These are phyloP conservation scores for Ascomycota sp. DNA, from an alignment of 2,329 filamentous ascomycete species.

Conservation along the genomic window DNA sequence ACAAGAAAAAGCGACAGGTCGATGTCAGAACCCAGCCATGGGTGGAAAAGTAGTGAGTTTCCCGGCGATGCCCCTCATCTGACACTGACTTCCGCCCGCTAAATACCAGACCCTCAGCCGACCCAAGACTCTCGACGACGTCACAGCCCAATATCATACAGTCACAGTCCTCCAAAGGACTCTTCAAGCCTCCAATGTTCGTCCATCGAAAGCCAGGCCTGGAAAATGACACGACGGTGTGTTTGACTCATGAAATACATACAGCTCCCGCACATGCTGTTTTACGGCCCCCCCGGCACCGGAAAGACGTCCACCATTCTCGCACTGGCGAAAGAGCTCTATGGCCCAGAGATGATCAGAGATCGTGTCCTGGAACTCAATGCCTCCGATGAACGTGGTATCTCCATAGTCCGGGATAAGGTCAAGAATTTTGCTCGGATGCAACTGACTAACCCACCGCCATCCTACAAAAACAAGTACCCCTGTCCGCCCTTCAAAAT, in stretches of 20 bases:
- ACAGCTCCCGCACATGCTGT: conserved; percentile 92
- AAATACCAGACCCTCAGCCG: conserved; percentile 33
- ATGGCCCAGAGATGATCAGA: conserved; percentile 83
- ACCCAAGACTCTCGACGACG: conserved; percentile 82
- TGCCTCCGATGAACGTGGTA: conserved; percentile 95
- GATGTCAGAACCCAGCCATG: conserved; percentile 60
- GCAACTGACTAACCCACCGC: conserved; percentile 68
- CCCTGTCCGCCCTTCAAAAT: conserved; percentile 98
- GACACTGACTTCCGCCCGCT: conserved; percentile 8
- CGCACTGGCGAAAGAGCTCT: conserved; percentile 90
- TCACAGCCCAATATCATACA: conserved; percentile 94
- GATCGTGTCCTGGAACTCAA: conserved; percentile 96
- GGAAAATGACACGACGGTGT: no score
- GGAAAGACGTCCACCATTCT: conserved; percentile 97
- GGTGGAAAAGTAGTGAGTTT: conserved; percentile 90
- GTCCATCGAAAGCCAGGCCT: no score
- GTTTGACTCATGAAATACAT: no score
- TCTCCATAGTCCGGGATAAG: conserved; percentile 90
- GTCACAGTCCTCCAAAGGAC: conserved; percentile 82
- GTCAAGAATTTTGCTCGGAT: conserved; percentile 96
- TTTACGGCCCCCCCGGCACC: conserved; percentile 92
- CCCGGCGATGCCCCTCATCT: background rate
- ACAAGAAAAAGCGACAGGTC: conserved; percentile 42
- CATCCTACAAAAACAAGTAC: conserved; percentile 49
- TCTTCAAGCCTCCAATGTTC: conserved; percentile 78